Conservation (phyloP, 73 alveolate genomes). For the Effrenium voratum region DNA sequence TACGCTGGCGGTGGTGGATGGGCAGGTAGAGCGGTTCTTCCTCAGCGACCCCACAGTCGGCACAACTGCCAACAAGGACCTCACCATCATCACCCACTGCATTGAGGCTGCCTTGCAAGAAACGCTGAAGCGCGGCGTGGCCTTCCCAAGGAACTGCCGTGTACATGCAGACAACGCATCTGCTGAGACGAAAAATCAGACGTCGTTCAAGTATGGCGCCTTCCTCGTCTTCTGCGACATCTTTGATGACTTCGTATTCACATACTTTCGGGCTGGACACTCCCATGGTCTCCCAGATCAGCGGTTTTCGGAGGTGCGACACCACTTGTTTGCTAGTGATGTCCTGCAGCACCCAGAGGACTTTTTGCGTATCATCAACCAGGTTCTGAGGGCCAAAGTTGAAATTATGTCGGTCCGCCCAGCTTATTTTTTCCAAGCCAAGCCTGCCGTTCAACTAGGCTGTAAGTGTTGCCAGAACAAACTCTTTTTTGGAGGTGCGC, state of each 20-base stretch:
- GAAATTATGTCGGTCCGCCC: too few relatives aligned
- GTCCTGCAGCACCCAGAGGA: neutral
- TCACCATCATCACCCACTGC: neutral
- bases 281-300: slow-evolving; percentile 34
- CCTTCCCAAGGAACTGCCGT: neutral
- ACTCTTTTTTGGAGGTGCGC: too few relatives aligned
- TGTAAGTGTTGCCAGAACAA: too few relatives aligned
- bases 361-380: neutral
- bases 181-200: too few relatives aligned
- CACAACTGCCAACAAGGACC: neutral
- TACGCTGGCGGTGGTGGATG: neutral
- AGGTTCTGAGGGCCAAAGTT: too few relatives aligned
- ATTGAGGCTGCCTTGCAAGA: neutral
- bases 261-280: neutral
- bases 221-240: too few relatives aligned
- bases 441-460: too few relatives aligned
- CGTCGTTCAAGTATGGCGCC: too few relatives aligned
- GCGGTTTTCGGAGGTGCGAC: slow-evolving; percentile 1
- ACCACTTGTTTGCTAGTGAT: neutral
- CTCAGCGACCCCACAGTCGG: neutral
- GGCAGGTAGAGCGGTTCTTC: slow-evolving; percentile 4
- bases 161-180: slow-evolving; percentile 15
- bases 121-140: too few relatives aligned
- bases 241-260: neutral
- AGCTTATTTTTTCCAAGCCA: too few relatives aligned